Evolutionary conservation across 139 green algal genomes (phyloP).

Genomic region (Yamagishiella unicocca): DNA sequence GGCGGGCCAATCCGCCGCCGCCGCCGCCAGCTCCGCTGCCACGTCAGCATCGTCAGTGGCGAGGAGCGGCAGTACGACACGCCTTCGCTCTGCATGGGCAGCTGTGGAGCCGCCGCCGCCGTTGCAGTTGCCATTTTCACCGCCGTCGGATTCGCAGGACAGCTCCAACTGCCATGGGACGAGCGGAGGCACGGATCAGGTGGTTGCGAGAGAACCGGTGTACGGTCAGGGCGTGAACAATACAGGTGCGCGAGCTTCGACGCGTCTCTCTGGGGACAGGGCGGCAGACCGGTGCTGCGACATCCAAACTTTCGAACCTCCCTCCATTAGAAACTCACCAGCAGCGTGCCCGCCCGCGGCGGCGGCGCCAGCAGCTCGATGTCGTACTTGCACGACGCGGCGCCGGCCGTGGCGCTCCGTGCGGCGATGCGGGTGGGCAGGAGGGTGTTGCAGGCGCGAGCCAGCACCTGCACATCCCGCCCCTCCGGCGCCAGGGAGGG

Average conservation of each 20-base stretch:
- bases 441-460: not conserved
- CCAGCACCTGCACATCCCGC: not conserved
- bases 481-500: too few species aligned
- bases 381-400: not conserved
- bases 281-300: not conserved
- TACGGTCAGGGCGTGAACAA: not conserved
- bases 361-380: not conserved
- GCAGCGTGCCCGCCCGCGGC: not conserved
- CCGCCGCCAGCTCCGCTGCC: not conserved
- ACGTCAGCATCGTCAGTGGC: not conserved
- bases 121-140: not conserved
- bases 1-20: too few species aligned
- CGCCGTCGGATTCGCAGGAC: not conserved
- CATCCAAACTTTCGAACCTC: not conserved
- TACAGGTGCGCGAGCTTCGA: too few species aligned
- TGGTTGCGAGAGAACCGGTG: not conserved
- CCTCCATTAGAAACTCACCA: not conserved
- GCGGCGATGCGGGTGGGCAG: not conserved
- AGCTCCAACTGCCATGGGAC: not conserved
- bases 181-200: not conserved
- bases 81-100: not conserved
- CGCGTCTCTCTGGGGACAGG: too few species aligned
- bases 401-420: too few species aligned
- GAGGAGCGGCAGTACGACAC: not conserved
- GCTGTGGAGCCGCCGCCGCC: too few species aligned